phyloP scores from a whole-genome alignment of 2,329 filamentous ascomycete genomes.

The Diaporthe vaccinii region DNA sequence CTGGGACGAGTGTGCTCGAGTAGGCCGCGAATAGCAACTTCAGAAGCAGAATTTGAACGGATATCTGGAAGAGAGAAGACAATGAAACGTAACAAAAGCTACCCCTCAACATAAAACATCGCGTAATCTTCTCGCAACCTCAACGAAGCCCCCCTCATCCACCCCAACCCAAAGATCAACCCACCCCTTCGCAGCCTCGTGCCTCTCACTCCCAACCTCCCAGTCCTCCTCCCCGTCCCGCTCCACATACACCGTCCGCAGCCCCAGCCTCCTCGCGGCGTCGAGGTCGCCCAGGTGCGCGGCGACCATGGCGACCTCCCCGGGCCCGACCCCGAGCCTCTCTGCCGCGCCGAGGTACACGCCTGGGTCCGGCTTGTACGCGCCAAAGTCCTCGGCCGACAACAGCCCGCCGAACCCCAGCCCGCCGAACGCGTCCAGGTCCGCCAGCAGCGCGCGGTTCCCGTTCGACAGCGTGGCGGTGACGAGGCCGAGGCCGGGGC shows the following conservation, averaged over 20 bases:
- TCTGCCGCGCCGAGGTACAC: conserved; percentile 78
- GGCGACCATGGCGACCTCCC: conserved; percentile 81
- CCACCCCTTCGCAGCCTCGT: conserved; percentile 68
- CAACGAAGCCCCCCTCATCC: conserved; percentile 64
- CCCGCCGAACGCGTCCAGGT: conserved; percentile 70
- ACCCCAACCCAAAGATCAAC: conserved; percentile 74
- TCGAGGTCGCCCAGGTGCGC: conserved; percentile 79
- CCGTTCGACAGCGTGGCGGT: conserved; percentile 83
- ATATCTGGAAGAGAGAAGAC: not conserved
- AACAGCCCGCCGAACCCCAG: conserved; percentile 74
- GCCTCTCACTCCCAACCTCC: conserved; percentile 62
- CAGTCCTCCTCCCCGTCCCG: conserved; percentile 75
- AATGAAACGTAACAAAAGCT: not conserved
- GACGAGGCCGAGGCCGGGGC: conserved; percentile 53
- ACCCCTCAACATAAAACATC: not conserved
- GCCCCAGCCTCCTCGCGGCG: conserved; percentile 73
- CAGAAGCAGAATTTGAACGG: too few species aligned
- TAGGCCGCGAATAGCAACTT: not conserved
- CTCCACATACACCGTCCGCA: conserved; percentile 82
- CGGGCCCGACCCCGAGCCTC: conserved; percentile 67
- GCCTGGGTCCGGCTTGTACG: conserved; percentile 79
- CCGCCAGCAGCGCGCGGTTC: conserved; percentile 74
- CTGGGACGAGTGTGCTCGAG: not conserved
- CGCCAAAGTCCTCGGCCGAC: conserved; percentile 78
- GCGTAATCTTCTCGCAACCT: conserved; percentile 61